Base-by-base conservation (phyloP, 768 basidiomycete genomes). In the Lentinula detonsa region DNA sequence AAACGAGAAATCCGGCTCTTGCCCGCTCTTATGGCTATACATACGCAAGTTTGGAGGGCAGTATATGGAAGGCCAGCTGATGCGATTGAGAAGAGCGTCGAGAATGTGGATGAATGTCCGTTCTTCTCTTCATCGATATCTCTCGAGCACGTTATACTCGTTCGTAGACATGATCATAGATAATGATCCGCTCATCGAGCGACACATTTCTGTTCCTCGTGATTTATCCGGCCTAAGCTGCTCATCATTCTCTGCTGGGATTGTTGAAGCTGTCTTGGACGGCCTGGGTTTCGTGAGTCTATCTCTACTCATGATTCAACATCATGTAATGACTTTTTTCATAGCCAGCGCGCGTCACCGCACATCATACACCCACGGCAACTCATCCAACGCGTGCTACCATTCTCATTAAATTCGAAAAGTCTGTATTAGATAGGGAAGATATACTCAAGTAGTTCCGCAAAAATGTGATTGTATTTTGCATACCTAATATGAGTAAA, bases 351-450 rank as follows among this genome's bases (percentile, higher is more conserved):
- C 82, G 96, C 66, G 97, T 98, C 33, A 98, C 97, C 0, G 95
- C 96, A 0, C 97, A 98, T 71, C 88, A 88, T 61, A 96, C 97
- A 1, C 90, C 95, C 4, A 93, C 83, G 0, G 77, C 87, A 9
- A 86, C 90, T 61, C 84, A 81, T 68, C 93, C 95, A 3, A 84
- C 85, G 55, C 84, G 95, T 57, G 97, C 90, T 4, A 96, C 95
- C n/a, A 95, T 99, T 61, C 83, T 99, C 57, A 96, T 99, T 76
- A 98, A 98, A 75, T 78, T 98, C 62, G 94, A 98, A 74, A 88
- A 87, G 68, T 88, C 87, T 61, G 96, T 98, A 52, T 77, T 99
- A 69, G 94, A 96, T 66, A 85, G 97, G 49, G 97, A 99, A 76
- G 91, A 93, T 70, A 80, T 91, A 70, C 42, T 55, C 48, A 61